Percentiles rank a stretch among this genome's conserved stretches.
These are phyloP conservation scores for Ustilago hordei DNA, from an alignment of 1,284 basidiomycete species.

Conservation along the genomic window DNA sequence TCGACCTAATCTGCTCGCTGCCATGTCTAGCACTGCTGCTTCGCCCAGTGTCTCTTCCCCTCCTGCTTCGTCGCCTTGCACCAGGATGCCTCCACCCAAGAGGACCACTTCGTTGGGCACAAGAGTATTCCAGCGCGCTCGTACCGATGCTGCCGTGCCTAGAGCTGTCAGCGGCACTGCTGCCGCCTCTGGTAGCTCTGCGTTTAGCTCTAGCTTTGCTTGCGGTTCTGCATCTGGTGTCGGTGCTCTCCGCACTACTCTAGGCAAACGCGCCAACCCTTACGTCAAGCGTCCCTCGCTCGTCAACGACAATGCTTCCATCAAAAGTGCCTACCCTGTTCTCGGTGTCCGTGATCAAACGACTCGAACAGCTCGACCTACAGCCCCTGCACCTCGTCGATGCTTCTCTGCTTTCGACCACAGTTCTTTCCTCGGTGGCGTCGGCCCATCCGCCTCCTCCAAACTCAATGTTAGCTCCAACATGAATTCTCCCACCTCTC, in stretches of 20 bases:
- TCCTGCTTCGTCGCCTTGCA: slow-evolving; percentile 45
- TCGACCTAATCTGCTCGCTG: slow-evolving; percentile 40
- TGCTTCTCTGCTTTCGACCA: slow-evolving; percentile 55
- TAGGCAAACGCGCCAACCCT: slow-evolving; percentile 61
- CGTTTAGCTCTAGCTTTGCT: not conserved
- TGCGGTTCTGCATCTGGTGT: slow-evolving; percentile 16
- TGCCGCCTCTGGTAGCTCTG: slow-evolving; percentile 1
- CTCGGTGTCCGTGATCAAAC: slow-evolving; percentile 40
- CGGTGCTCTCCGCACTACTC: slow-evolving; percentile 28
- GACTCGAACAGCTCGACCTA: slow-evolving; percentile 31
- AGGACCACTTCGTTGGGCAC: slow-evolving; percentile 41
- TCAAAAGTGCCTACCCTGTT: slow-evolving; percentile 54
- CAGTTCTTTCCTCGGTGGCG: slow-evolving; percentile 23
- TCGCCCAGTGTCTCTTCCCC: slow-evolving; percentile 41
- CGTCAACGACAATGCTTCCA: slow-evolving; percentile 16
- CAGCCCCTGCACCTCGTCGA: slow-evolving; percentile 54
- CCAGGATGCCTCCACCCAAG: slow-evolving; percentile 42
- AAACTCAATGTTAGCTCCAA: slow-evolving; percentile 5
- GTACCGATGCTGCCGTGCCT: slow-evolving; percentile 39
- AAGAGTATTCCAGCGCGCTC: slow-evolving; percentile 46
- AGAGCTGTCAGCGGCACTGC: slow-evolving; percentile 10
- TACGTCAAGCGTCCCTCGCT: slow-evolving; percentile 56
- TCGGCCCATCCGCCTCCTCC: slow-evolving; percentile 17
- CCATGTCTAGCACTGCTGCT: slow-evolving; percentile 38
- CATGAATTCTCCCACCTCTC: slow-evolving; percentile 31